Percentiles rank a stretch among this genome's conserved stretches.
These are phyloP conservation scores for Aspergillus intermedius DNA, from an alignment of 2,329 filamentous ascomycete genomes.

Conservation along the genomic window DNA sequence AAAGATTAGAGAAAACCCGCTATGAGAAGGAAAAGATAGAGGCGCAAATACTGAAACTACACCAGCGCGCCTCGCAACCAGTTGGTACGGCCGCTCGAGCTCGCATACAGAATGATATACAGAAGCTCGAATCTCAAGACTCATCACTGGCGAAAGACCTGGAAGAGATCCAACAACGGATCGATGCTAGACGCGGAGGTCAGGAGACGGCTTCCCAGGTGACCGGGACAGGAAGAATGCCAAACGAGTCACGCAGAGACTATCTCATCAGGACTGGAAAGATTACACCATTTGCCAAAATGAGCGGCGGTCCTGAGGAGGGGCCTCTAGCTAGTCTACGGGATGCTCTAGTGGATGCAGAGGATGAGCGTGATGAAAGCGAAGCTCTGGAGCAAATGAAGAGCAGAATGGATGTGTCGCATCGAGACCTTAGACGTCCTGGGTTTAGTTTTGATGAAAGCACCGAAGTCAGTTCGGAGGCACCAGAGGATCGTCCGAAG, in stretches of 20 bases:
- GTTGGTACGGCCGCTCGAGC: constrained; percentile 45
- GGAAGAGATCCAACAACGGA: constrained; percentile 70
- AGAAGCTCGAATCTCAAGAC: constrained; percentile 59
- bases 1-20: constrained; percentile 53
- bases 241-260: constrained; percentile 77
- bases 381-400: constrained; percentile 41
- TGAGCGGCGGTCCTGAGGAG: constrained; percentile 55
- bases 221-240: constrained; percentile 50
- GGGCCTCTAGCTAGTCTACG: constrained; percentile 64
- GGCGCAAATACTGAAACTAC: constrained; percentile 56
- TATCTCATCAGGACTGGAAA: constrained; percentile 94
- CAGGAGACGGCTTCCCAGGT: constrained; percentile 38
- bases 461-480: constrained; percentile 22
- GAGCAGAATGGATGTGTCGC: constrained; percentile 50
- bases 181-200: constrained; percentile 64
- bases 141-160: constrained; percentile 64
- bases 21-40: constrained; percentile 54
- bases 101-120: constrained; percentile 51
- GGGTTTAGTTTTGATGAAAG: constrained; percentile 57
- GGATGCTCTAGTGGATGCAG: constrained; percentile 72
- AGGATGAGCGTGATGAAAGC: constrained; percentile 57
- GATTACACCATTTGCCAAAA: constrained; percentile 88
- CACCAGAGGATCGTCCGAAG: constrained; percentile 10
- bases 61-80: constrained; percentile 52
- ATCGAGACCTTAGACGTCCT: constrained; percentile 66